Conservation (phyloP, 1,139 yeast species). For the Suhomyces wounanorum region DNA sequence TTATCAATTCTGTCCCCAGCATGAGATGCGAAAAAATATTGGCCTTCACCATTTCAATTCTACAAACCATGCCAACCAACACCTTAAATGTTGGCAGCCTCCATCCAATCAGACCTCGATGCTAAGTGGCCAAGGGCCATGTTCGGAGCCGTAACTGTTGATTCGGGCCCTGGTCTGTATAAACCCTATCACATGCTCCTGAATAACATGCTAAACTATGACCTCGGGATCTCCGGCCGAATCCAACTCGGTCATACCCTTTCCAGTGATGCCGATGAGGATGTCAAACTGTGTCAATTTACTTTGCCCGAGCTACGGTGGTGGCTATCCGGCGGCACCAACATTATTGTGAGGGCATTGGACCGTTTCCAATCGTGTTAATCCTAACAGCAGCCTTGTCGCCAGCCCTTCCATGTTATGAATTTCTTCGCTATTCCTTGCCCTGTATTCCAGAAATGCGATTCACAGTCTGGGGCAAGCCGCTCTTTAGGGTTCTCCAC, state of each 20-base stretch:
- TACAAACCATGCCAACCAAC: neutral
- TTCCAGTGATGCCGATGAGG: neutral
- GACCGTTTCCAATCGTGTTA: neutral
- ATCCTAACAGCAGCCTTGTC: neutral
- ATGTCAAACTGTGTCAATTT: neutral
- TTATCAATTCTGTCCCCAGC: too few species aligned
- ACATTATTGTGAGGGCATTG: neutral
- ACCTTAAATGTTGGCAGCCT: neutral
- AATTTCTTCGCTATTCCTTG: neutral
- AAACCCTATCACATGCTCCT: neutral
- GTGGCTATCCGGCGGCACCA: neutral
- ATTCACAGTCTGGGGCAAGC: neutral
- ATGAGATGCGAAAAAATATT: too few species aligned
- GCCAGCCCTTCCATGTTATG: neutral
- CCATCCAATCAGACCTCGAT: neutral
- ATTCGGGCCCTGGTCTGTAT: neutral
- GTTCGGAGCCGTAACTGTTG: neutral
- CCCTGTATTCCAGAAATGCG: neutral
- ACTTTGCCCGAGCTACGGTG: neutral
- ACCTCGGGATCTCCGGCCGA: conserved; percentile 4
- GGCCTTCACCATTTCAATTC: neutral
- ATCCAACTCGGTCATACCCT: neutral
- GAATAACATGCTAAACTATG: neutral
- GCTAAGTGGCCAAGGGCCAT: neutral
- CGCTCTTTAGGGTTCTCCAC: neutral